Base-by-base conservation (phyloP, 768 basidiomycete species). In the Phylloporus sp. region DNA sequence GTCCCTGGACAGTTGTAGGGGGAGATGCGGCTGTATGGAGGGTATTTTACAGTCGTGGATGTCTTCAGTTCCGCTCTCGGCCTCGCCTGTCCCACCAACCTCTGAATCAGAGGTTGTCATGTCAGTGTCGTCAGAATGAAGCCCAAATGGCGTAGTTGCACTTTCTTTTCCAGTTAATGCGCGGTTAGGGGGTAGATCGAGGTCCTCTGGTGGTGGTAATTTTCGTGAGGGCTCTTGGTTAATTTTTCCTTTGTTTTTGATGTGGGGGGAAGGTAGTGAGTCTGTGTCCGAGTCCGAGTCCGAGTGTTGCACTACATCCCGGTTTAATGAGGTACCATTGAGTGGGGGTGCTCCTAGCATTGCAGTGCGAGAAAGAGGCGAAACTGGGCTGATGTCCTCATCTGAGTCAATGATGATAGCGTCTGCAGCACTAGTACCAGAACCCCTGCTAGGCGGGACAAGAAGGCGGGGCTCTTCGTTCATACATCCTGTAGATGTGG, bases 381-480 rank as follows among this genome's bases (percentile, higher is more conserved):
- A 47, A 16, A 29, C 31, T 2, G 38, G 20, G 20, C 27, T 20
- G 2, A 35, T 23, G 45, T 53, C 57, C 38, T 67, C 52, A 31
- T 64, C 64, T 26, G 54, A 57, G 48, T 61, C 53, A 42, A 61
- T 52, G 45, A 56, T 6, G 29, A 68, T 66, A 41, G 59, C 66
- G 7, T 63, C 45, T 54, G 50, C 46, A 7, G 47, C 39, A 4
- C 45, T 60, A 23, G 35, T 38, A 26, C 66, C 58, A 5, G 45
- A 53, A 42, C 43, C 52, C 26, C 31, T 13, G n/a, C 20, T n/a
- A 9, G 23, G 45, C 16, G 36, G 31, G 29, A 54, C 43, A 12
- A 27, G 22, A 27, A 34, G 11, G 11, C 23, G 41, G 28, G 7
- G 13, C 7, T 50, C 50, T 48, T 45, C 38, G 28, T 36, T 34